Evolutionary conservation across 371 early-diverging fungal species (phyloP).

Genomic region (Mortierella sp.): DNA sequence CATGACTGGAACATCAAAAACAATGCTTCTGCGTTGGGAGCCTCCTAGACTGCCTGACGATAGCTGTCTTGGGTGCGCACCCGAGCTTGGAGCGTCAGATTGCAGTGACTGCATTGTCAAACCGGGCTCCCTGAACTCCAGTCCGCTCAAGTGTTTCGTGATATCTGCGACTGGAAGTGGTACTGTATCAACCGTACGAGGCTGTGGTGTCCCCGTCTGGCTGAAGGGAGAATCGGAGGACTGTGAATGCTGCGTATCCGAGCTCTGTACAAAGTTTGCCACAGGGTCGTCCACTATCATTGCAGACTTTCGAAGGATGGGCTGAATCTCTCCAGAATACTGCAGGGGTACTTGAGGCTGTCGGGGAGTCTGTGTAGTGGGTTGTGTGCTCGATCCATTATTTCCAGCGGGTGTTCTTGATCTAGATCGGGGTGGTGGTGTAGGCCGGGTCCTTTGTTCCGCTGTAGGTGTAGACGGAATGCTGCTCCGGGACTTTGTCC

Average conservation of each 20-base stretch:
- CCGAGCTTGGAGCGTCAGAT: constrained; percentile 7
- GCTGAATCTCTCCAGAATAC: constrained; percentile 35
- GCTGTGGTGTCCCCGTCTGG: constrained; percentile 16
- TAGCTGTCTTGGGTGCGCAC: constrained; percentile 20
- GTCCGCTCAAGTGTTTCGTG: constrained; percentile 42
- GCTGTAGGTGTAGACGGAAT: constrained; percentile 26
- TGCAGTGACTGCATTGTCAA: background rate
- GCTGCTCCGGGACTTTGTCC: constrained; percentile 30
- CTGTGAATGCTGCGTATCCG: constrained; percentile 17
- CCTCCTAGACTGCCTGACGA: constrained; percentile 12
- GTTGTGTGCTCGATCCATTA: background rate
- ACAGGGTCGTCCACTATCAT: constrained; percentile 18
- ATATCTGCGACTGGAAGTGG: constrained; percentile 46
- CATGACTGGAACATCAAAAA: constrained; percentile 22
- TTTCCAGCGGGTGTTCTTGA: constrained; percentile 40
- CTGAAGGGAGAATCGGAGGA: constrained; percentile 34
- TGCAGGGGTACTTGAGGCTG: constrained; percentile 33
- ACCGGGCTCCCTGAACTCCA: constrained; percentile 41
- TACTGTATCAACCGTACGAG: constrained; percentile 12
- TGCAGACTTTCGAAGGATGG: constrained; percentile 18
- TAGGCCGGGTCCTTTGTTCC: constrained; percentile 17
- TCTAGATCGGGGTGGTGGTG: constrained; percentile 30
- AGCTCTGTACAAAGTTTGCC: constrained; percentile 16
- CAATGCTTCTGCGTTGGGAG: constrained; percentile 31
- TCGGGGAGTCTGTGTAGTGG: constrained; percentile 8